Evolutionary conservation across 2,329 filamentous ascomycete species (phyloP).

Genomic region (Mycosphaerelloides madeirae): DNA sequence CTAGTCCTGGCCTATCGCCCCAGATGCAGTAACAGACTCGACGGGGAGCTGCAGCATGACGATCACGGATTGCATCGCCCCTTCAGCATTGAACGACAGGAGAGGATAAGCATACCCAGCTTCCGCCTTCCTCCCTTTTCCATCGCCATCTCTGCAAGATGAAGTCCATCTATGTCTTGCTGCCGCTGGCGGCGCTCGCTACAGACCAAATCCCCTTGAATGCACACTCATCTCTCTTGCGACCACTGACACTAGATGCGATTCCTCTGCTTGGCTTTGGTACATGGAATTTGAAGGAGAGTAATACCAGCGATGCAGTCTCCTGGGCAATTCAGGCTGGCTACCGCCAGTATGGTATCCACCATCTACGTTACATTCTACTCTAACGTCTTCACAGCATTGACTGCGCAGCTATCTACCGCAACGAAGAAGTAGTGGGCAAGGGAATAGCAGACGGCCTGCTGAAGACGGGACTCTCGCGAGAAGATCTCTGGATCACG

Average conservation of each 20-base stretch:
- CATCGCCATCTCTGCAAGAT: slow-evolving; percentile 6
- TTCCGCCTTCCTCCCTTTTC: neutral
- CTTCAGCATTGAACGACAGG: neutral
- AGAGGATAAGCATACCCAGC: neutral
- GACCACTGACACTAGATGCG: slow-evolving; percentile 23
- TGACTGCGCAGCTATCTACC: slow-evolving; percentile 45
- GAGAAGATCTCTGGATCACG: slow-evolving; percentile 38
- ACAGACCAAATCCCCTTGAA: slow-evolving; percentile 25
- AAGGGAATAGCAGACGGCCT: slow-evolving; percentile 38
- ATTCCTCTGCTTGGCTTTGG: slow-evolving; percentile 36
- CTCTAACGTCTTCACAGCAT: slow-evolving; percentile 33
- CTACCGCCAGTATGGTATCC: slow-evolving; percentile 38
- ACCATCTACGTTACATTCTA: no score
- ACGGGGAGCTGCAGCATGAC: slow-evolving; percentile 5
- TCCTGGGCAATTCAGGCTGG: slow-evolving; percentile 42
- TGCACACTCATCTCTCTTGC: slow-evolving; percentile 6
- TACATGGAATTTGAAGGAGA: slow-evolving; percentile 36
- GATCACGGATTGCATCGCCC: slow-evolving; percentile 2
- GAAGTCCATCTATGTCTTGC: slow-evolving; percentile 12
- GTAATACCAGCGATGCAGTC: slow-evolving; percentile 35
- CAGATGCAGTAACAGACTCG: no score
- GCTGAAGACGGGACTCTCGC: slow-evolving; percentile 27
- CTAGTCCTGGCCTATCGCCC: no score
- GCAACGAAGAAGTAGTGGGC: slow-evolving; percentile 43
- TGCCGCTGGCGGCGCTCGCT: slow-evolving; percentile 23